These are phyloP conservation scores for Physcomitrium patens DNA, from an alignment of 225 moss, liverwort and hornwort species.

Conservation along the genomic window DNA sequence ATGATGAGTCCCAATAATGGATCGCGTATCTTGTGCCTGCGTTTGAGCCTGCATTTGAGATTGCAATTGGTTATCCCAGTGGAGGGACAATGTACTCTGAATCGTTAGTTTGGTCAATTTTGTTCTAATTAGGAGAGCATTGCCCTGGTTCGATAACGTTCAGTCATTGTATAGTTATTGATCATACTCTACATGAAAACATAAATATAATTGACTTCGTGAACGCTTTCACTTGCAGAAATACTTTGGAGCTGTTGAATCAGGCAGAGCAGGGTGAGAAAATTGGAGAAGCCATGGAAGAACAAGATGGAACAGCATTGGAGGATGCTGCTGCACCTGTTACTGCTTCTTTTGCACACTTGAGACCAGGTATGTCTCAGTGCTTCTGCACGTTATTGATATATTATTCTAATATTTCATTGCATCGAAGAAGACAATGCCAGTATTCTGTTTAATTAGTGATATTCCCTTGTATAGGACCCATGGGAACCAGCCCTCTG, in stretches of 20 bases:
- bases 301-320: constrained; percentile 63
- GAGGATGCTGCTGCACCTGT: constrained; percentile 68
- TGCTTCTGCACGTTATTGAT: not conserved
- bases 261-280: constrained; percentile 81
- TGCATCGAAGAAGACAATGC: not conserved
- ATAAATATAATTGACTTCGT: too few species aligned
- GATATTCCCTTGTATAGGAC: constrained; percentile 36
- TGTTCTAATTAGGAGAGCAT: not conserved
- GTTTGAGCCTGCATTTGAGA: too few species aligned
- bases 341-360: constrained; percentile 82
- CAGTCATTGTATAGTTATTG: constrained; percentile 12
- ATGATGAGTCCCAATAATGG: not conserved
- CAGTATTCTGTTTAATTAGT: not conserved
- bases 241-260: constrained; percentile 83
- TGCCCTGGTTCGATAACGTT: constrained; percentile 14
- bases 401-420: not conserved
- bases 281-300: constrained; percentile 55
- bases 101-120: not conserved
- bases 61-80: too few species aligned
- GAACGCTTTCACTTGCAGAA: constrained; percentile 49
- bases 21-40: too few species aligned
- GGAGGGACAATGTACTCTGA: constrained; percentile 2
- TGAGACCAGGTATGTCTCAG: constrained; percentile 69
- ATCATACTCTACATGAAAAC: not conserved
- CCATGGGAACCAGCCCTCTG: constrained; percentile 31